Conservation (phyloP, 2,329 filamentous ascomycete genomes). For the Hypoxylon sp. region DNA sequence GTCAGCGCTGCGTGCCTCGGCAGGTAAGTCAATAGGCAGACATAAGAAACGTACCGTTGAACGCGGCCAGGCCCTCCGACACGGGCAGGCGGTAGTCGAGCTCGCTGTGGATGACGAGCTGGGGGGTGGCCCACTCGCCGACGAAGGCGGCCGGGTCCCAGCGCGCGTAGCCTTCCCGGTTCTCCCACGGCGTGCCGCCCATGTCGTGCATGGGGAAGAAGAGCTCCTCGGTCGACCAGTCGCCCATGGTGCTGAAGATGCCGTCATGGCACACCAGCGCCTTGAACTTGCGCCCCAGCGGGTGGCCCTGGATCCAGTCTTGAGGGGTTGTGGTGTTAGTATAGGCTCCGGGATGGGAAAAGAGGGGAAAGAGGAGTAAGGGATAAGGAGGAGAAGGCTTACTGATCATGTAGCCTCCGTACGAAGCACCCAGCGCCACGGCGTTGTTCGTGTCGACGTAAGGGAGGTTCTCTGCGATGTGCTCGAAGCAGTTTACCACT, state of each 20-base stretch:
- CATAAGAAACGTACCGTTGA: constrained; percentile 61
- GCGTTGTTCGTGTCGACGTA: constrained; percentile 74
- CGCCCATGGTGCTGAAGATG: constrained; percentile 75
- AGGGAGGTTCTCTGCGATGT: constrained; percentile 69
- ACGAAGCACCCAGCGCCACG: constrained; percentile 78
- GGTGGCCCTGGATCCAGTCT: constrained; percentile 91
- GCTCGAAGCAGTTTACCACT: constrained; percentile 77
- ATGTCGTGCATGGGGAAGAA: constrained; percentile 76
- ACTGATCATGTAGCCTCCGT: constrained; percentile 80
- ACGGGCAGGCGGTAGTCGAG: constrained; percentile 89
- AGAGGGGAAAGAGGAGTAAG: background rate
- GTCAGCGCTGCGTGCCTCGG: constrained; percentile 4
- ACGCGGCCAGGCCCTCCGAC: constrained; percentile 82
- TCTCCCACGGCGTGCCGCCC: constrained; percentile 67
- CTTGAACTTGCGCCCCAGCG: constrained; percentile 83
- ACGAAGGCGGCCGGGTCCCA: constrained; percentile 73
- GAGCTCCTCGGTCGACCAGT: constrained; percentile 72
- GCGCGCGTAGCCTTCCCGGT: constrained; percentile 68
- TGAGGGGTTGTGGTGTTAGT: constrained; percentile 17
- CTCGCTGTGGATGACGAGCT: constrained; percentile 87
- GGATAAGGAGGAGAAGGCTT: constrained; percentile 41
- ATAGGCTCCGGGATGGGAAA: background rate
- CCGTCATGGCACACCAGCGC: constrained; percentile 90
- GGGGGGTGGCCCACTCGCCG: constrained; percentile 82
- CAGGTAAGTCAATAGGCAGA: too few relatives aligned